Percentiles rank a stretch among this genome's conserved stretches.
Evolutionary conservation across 371 early-diverging fungal species (phyloP).

Genomic region (Dinochytrium kinnereticum): DNA sequence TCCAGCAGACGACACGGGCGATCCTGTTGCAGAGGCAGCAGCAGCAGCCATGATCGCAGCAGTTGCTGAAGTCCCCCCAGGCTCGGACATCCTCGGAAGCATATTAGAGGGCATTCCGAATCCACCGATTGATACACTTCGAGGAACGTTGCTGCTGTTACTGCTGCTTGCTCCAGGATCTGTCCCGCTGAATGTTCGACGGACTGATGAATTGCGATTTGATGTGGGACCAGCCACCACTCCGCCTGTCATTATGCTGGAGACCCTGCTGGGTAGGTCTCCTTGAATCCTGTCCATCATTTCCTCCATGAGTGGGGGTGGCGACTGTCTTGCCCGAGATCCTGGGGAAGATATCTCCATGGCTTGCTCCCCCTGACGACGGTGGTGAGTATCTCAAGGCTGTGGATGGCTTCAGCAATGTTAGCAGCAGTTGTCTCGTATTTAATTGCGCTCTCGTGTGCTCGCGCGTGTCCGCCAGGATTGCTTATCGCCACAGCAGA

Average conservation of each 20-base stretch:
- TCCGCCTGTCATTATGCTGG: no score
- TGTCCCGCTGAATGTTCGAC: no score
- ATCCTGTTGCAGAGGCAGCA: background rate
- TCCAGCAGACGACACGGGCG: slow-evolving; percentile 7
- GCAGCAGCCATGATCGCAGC: background rate
- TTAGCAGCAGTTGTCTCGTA: no score
- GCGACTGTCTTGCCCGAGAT: background rate
- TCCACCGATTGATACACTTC: background rate
- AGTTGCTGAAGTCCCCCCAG: background rate
- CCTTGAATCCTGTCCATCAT: background rate
- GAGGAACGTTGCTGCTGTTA: background rate
- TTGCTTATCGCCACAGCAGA: no score
- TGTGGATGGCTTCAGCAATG: no score
- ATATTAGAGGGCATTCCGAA: background rate
- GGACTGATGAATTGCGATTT: background rate
- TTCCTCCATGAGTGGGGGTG: background rate
- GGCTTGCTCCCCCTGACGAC: no score
- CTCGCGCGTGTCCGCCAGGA: no score
- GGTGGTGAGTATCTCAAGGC: no score
- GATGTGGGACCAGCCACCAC: no score
- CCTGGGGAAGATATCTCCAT: background rate
- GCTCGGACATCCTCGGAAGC: background rate
- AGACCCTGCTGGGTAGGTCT: background rate
- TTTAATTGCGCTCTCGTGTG: no score
- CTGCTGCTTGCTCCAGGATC: background rate